These are phyloP conservation scores for Claviceps purpurea DNA, from an alignment of 2,329 filamentous ascomycete genomes.

Conservation along the genomic window DNA sequence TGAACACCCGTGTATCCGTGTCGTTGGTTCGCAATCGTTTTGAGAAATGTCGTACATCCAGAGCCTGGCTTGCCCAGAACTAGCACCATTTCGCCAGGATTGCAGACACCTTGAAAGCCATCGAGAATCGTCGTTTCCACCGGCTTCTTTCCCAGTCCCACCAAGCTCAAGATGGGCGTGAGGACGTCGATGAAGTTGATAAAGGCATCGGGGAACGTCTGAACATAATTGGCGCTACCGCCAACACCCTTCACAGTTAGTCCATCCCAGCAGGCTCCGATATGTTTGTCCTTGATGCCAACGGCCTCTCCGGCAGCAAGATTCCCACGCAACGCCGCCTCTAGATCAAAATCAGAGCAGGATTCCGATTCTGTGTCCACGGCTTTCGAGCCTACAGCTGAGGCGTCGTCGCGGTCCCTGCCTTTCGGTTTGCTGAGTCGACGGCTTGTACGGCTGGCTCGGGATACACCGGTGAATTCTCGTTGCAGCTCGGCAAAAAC, in stretches of 20 bases:
- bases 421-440: slow-evolving; percentile 12
- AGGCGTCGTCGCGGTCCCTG: slow-evolving; percentile 46
- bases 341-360: slow-evolving; percentile 54
- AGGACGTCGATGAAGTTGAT: slow-evolving; percentile 64
- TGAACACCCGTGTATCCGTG: slow-evolving; percentile 39
- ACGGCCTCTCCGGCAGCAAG: slow-evolving; percentile 58
- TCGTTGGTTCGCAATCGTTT: slow-evolving; percentile 53
- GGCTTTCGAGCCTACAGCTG: slow-evolving; percentile 17
- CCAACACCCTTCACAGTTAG: slow-evolving; percentile 65
- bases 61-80: slow-evolving; percentile 67
- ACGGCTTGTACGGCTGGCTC: slow-evolving; percentile 34
- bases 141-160: slow-evolving; percentile 55
- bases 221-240: slow-evolving; percentile 56
- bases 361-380: slow-evolving; percentile 33
- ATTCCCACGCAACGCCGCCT: slow-evolving; percentile 57
- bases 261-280: slow-evolving; percentile 67
- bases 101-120: slow-evolving; percentile 55
- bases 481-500: slow-evolving; percentile 57
- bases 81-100: slow-evolving; percentile 79
- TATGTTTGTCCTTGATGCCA: slow-evolving; percentile 69
- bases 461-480: slow-evolving; percentile 44
- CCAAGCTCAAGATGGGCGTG: slow-evolving; percentile 46
- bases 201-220: slow-evolving; percentile 67
- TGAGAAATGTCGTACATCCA: slow-evolving; percentile 57
- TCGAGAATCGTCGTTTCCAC: slow-evolving; percentile 61